phyloP scores from a whole-genome alignment of 106 monocot species.

The Platanthera guangdongensis region DNA sequence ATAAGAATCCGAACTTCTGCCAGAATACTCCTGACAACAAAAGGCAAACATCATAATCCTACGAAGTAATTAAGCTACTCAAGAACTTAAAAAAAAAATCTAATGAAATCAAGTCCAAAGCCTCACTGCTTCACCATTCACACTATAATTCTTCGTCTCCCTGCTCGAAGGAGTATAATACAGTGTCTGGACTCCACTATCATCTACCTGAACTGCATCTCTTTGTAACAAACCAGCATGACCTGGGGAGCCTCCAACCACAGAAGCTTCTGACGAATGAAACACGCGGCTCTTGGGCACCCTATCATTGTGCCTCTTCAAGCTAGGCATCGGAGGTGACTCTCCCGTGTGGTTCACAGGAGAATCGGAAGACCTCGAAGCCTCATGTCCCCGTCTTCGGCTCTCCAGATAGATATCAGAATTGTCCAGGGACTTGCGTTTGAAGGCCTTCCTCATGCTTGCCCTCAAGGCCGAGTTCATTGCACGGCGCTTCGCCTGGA shows the following conservation, averaged over 20 bases:
- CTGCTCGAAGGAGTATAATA: slow-evolving; percentile 17
- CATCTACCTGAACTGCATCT: slow-evolving; percentile 21
- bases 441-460: slow-evolving; percentile 22
- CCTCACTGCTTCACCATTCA: slow-evolving; percentile 33
- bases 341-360: slow-evolving; percentile 17
- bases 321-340: slow-evolving; percentile 11
- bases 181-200: not conserved
- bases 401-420: slow-evolving; percentile 23
- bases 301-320: slow-evolving; percentile 43
- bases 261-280: slow-evolving; percentile 10
- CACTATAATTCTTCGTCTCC: slow-evolving; percentile 22
- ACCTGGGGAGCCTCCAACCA: slow-evolving; percentile 5
- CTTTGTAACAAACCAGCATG: slow-evolving; percentile 8
- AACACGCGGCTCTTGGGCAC: slow-evolving; percentile 16
- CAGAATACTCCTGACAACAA: slow-evolving; percentile 30
- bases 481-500: slow-evolving; percentile 93
- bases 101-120: not conserved
- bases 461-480: slow-evolving; percentile 83
- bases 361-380: slow-evolving; percentile 19
- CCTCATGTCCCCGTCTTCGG: slow-evolving; percentile 19
- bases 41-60: not conserved
- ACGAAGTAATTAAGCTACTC: not conserved
- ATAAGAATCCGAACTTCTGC: slow-evolving; percentile 44
- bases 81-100: not conserved
- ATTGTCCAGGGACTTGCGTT: slow-evolving; percentile 14